phyloP scores from a whole-genome alignment of 768 basidiomycete genomes.

The Naganishia randhawae region DNA sequence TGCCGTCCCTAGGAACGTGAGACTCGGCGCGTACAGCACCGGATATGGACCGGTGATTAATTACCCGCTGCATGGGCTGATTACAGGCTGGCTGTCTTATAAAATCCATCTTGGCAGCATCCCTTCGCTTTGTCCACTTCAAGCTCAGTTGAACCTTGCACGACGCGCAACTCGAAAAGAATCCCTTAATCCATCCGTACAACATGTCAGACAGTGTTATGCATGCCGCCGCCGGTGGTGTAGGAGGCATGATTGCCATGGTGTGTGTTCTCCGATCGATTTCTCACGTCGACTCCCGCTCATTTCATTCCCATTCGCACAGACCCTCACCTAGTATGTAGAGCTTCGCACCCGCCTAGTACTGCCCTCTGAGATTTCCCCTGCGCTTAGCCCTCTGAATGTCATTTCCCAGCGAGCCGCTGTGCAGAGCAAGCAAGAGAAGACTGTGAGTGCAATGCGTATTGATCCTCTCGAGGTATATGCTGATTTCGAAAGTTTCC shows the following conservation, averaged over 20 bases:
- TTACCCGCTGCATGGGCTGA: not conserved
- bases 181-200: not conserved
- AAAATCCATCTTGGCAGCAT: not conserved
- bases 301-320: not conserved
- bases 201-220: constrained; percentile 65
- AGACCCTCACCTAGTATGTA: constrained; percentile 51
- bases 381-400: constrained; percentile 68
- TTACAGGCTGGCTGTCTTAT: no score
- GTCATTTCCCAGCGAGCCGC: constrained; percentile 90
- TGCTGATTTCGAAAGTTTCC: not conserved
- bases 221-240: constrained; percentile 81
- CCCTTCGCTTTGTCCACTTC: not conserved
- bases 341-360: no score
- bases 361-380: not conserved
- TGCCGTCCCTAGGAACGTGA: not conserved
- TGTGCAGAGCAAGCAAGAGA: constrained; percentile 74
- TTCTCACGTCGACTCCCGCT: not conserved
- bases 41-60: not conserved
- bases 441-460: constrained; percentile 58
- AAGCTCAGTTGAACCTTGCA: not conserved
- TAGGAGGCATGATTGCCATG: constrained; percentile 88
- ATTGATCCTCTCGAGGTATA: not conserved
- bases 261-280: constrained; percentile 24
- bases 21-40: no score
- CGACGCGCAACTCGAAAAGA: not conserved